Evolutionary conservation across 495 filamentous ascomycete genomes (phyloP), one percentile per base, ranked within the genome.

Genomic region (Aspergillus incahuasiensis): DNA sequence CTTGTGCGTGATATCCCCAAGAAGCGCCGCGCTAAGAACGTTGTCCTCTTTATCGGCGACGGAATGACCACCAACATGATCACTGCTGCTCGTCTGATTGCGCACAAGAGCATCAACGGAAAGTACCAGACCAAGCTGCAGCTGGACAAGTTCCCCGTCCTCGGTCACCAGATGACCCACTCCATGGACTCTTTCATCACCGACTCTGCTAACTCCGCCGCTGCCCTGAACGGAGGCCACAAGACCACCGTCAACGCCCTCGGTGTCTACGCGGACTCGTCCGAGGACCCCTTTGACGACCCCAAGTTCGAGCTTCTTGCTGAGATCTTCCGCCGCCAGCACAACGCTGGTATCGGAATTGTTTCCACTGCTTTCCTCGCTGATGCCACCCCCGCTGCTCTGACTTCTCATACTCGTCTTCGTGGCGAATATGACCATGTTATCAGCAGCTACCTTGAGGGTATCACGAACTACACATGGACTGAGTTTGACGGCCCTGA

Each of bases 11-110:
- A 85, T 48, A 57, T 89, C 11, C 75, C 76, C 18, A 74, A 74
- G 5, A 73, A 74, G 67, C 82, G 86, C 63, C 86, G 81, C 70
- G 82, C 86, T 3, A 90, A 90, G 82, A 90, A 90, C 60, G 80
- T 90, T 54, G 79, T 90, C 49, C 77, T 90, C 46, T 90, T 90
- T 71, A 83, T 90, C 49, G 87, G 86, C 66, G 86, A 88, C 55
- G 86, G 87, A 50, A 90, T 90, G 87, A 89, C 86, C 4, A 89
- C 85, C 28, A 89, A 88, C 69, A 90, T 90, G 86, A 80, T 82
- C 59, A 82, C 77, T 15, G 85, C 85, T 43, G 86, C 86, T n/a
- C 83, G 87, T 32, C 72, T 90, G 48, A 83, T 90, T 39, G 87
- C 77, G 5, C 87, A 90, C 71, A 85, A 86, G 75, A 81, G 77